Evolutionary conservation across 176 grass and related monocot species (phyloP).

Genomic region (Triticum dicoccoides): DNA sequence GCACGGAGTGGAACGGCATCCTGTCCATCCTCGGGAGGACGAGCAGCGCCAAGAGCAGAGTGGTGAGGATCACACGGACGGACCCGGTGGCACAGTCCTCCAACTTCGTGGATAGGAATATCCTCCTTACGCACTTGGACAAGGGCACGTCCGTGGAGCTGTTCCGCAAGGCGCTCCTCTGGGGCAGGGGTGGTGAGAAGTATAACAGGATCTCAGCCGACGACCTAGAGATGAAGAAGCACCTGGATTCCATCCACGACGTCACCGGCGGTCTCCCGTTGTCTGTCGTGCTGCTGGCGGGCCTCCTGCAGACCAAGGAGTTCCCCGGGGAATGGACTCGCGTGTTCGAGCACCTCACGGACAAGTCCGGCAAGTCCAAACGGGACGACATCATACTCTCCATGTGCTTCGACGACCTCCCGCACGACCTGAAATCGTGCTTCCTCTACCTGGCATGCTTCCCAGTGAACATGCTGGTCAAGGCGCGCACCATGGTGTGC

Average conservation of each 20-base stretch:
- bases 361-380: not conserved
- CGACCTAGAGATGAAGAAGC: too few species aligned
- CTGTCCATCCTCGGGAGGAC: too few species aligned
- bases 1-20: too few species aligned
- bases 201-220: too few species aligned
- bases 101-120: too few species aligned
- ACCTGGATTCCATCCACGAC: not conserved
- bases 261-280: not conserved
- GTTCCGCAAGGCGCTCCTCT: too few species aligned
- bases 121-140: too few species aligned
- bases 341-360: not conserved
- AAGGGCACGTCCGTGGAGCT: too few species aligned
- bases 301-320: not conserved
- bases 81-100: too few species aligned
- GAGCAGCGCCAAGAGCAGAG: too few species aligned
- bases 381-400: not conserved
- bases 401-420: conserved; percentile 55
- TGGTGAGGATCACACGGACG: too few species aligned
- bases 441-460: conserved; percentile 48
- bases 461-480: conserved; percentile 22
- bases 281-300: not conserved
- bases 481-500: conserved; percentile 27
- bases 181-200: too few species aligned
- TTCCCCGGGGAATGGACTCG: not conserved
- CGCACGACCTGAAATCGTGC: conserved; percentile 43